Percentiles rank a stretch among this genome's conserved stretches.
phyloP scores from a whole-genome alignment of 2,329 filamentous ascomycete genomes.

The Gyromitra esculenta region DNA sequence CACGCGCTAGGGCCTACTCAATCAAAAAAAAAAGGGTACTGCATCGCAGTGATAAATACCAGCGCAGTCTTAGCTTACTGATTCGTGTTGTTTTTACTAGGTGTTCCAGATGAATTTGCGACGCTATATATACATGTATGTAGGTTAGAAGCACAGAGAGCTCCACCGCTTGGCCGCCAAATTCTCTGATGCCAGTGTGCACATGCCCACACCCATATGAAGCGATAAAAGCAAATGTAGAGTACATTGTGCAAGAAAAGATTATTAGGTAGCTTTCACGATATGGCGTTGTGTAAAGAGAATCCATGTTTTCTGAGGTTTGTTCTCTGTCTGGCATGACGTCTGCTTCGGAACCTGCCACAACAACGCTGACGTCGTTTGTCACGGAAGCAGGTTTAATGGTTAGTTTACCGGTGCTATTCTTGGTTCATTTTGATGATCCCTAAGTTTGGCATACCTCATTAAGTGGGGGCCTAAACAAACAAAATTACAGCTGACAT shows the following conservation, averaged over 20 bases:
- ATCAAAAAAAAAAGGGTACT: no score
- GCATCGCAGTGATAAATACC: no score
- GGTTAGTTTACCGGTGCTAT: background rate
- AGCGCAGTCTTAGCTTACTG: background rate
- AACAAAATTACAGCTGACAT: constrained; percentile 17
- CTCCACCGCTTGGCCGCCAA: background rate
- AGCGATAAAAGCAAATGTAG: background rate
- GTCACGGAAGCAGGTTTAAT: constrained; percentile 36
- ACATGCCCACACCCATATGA: background rate
- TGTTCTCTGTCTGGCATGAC: constrained; percentile 21
- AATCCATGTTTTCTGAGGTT: constrained; percentile 7
- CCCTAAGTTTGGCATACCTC: constrained; percentile 25
- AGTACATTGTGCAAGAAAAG: background rate
- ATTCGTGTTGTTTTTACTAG: background rate
- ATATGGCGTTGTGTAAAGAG: constrained; percentile 15
- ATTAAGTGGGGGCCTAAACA: constrained; percentile 20
- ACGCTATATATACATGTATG: background rate
- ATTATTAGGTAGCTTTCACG: constrained; percentile 15
- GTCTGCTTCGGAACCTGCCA: constrained; percentile 18
- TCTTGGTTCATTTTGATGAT: constrained; percentile 36
- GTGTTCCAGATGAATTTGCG: constrained; percentile 2
- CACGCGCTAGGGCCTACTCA: background rate
- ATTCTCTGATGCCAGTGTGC: background rate
- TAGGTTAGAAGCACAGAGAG: background rate
- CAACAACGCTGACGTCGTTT: constrained; percentile 30